phyloP scores from a whole-genome alignment of 345 rosid genomes.

The Gossypium ekmanianum region DNA sequence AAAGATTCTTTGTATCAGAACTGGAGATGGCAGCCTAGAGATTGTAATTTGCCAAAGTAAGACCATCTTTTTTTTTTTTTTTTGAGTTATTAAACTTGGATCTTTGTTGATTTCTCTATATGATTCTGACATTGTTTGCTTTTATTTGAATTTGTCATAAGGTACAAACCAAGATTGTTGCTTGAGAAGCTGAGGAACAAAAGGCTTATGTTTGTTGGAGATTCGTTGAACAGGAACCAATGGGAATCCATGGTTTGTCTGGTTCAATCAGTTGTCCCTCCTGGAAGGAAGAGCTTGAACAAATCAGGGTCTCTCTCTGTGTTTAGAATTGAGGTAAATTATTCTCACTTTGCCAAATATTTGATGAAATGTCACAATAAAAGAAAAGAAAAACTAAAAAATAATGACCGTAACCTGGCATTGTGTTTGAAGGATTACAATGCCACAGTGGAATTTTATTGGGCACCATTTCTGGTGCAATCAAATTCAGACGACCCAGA shows the following conservation, averaged over 20 bases:
- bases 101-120: neutral
- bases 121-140: neutral
- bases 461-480: constrained; percentile 94
- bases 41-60: constrained; percentile 80
- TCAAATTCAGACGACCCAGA: constrained; percentile 91
- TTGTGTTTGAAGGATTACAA: constrained; percentile 57
- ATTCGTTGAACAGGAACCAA: constrained; percentile 89
- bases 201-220: constrained; percentile 96
- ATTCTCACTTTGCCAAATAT: neutral
- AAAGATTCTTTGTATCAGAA: constrained; percentile 75
- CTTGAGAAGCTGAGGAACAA: constrained; percentile 86
- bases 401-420: too few species aligned
- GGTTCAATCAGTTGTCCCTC: constrained; percentile 71
- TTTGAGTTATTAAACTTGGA: neutral
- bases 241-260: constrained; percentile 99
- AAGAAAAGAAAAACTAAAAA: too few species aligned
- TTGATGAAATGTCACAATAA: too few species aligned
- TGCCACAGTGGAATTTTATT: constrained; percentile 87
- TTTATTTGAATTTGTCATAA: constrained; percentile 14
- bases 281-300: constrained; percentile 61
- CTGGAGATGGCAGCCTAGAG: constrained; percentile 96
- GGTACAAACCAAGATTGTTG: constrained; percentile 66
- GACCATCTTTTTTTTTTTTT: neutral
- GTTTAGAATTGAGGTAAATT: constrained; percentile 65
- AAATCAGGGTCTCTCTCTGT: constrained; percentile 56